Evolutionary conservation across 225 moss, liverwort and hornwort genomes (phyloP).

Genomic region (Climacium dendroides): DNA sequence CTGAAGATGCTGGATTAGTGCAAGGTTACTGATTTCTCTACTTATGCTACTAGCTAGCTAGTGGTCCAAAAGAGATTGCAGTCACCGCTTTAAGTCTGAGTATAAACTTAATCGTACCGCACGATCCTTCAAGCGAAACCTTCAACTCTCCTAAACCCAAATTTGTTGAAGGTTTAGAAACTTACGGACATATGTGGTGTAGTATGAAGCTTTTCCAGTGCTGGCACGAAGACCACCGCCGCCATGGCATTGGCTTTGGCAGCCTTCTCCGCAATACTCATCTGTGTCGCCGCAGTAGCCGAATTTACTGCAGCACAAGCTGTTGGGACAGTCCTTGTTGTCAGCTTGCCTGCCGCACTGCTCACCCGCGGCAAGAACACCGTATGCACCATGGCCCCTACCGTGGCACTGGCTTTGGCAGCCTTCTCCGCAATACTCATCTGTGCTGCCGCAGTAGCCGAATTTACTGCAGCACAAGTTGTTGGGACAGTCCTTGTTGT

Average conservation of each 20-base stretch:
- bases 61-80: no score
- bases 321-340: not conserved
- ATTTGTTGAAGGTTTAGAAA: not conserved
- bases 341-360: not conserved
- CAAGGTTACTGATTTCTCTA: no score
- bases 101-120: not conserved
- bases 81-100: not conserved
- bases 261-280: not conserved
- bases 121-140: not conserved
- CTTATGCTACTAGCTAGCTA: not conserved
- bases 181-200: not conserved
- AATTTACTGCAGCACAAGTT: not conserved
- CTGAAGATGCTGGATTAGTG: not conserved
- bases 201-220: not conserved
- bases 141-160: not conserved
- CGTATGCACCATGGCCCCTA: not conserved
- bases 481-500: not conserved
- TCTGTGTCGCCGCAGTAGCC: not conserved
- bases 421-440: not conserved
- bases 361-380: not conserved
- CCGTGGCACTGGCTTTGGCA: not conserved
- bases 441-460: not conserved
- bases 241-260: not conserved
- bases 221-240: not conserved
- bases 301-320: not conserved